These are phyloP conservation scores for Styphnolobium japonicum DNA, from an alignment of 306 rosid species.

Conservation along the genomic window DNA sequence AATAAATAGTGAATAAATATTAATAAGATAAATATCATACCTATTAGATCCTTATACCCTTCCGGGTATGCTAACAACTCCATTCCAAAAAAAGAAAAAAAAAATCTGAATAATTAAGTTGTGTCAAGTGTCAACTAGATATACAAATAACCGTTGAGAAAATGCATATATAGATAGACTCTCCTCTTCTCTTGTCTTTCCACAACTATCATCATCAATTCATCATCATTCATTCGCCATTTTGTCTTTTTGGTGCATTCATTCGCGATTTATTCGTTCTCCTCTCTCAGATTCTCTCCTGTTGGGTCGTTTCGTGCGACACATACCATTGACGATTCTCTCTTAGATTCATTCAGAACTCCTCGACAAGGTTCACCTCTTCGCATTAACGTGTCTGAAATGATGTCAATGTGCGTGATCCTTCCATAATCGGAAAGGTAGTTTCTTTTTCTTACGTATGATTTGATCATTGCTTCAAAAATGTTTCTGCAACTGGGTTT, in stretches of 20 bases:
- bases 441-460: background rate
- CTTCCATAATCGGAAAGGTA: constrained; percentile 25
- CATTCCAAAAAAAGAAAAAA: no score
- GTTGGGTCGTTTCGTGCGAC: background rate
- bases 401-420: background rate
- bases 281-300: background rate
- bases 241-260: no score
- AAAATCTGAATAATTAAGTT: no score
- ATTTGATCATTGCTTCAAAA: background rate
- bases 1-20: no score
- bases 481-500: background rate
- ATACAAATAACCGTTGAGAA: background rate
- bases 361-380: no score
- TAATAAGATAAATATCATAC: no score
- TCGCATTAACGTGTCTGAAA: background rate
- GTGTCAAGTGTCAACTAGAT: no score
- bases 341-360: no score
- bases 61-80: no score
- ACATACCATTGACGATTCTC: background rate
- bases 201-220: no score
- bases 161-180: background rate
- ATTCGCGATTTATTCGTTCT: background rate
- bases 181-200: background rate
- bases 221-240: no score
- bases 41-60: no score